Percentiles rank a stretch among this genome's conserved stretches.
Evolutionary conservation across 495 filamentous ascomycete genomes (phyloP).

Genomic region (Penicillium coprophilum): DNA sequence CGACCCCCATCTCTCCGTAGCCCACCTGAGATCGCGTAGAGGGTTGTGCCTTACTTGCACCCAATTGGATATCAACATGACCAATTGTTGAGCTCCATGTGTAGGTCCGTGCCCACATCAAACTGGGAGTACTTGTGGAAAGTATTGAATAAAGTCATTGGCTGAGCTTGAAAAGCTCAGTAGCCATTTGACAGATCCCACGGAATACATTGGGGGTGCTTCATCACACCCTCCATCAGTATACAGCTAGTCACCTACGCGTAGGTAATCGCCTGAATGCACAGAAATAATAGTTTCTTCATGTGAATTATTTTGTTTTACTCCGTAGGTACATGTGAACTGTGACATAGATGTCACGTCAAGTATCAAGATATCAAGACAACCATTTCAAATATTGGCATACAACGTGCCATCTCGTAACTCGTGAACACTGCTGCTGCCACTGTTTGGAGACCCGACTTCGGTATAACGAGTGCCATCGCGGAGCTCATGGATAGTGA

Average conservation of each 20-base stretch:
- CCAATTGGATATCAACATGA: too few species aligned
- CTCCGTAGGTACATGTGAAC: neutral
- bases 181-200: neutral
- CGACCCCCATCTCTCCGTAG: neutral
- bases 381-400: constrained; percentile 34
- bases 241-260: too few species aligned
- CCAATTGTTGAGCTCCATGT: too few species aligned
- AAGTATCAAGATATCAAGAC: neutral
- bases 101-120: neutral
- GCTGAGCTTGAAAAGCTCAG: too few species aligned
- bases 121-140: neutral
- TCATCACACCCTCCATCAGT: too few species aligned
- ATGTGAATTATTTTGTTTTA: neutral
- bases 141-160: neutral
- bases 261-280: too few species aligned
- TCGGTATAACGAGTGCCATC: constrained; percentile 47
- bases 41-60: too few species aligned
- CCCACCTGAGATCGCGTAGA: too few species aligned
- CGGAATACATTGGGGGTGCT: neutral
- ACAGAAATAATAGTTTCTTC: neutral
- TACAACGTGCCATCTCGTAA: constrained; percentile 49
- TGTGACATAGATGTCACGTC: too few species aligned
- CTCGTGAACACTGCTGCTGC: constrained; percentile 42
- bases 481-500: constrained; percentile 47
- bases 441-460: constrained; percentile 35